These are phyloP conservation scores for Graphilbum sp. DNA, from an alignment of 2,329 filamentous ascomycete genomes.

Conservation along the genomic window DNA sequence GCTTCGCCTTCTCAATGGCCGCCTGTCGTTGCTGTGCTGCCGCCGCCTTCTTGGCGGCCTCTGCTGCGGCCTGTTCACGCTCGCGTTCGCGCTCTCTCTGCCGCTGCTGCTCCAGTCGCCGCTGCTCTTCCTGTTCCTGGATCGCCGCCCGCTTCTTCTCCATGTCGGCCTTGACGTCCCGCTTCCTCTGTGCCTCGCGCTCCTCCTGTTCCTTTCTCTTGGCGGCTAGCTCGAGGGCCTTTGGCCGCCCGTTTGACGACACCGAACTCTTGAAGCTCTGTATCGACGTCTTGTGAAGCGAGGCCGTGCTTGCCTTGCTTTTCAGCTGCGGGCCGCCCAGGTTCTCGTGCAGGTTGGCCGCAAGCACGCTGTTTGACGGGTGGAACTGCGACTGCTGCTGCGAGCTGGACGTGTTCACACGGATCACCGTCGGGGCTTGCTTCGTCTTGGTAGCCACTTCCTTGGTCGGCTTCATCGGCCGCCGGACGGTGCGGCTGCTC, in stretches of 20 bases:
- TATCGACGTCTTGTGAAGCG: constrained; percentile 41
- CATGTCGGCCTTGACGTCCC: constrained; percentile 64
- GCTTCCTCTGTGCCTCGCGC: constrained; percentile 59
- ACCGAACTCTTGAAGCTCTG: constrained; percentile 49
- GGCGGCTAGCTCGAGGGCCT: constrained; percentile 58
- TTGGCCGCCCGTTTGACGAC: constrained; percentile 48
- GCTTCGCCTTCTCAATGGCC: constrained; percentile 47
- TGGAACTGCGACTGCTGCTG: constrained; percentile 37
- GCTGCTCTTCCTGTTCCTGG: constrained; percentile 45
- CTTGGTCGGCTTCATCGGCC: constrained; percentile 46
- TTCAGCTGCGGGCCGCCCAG: constrained; percentile 24
- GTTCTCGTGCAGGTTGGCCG: constrained; percentile 42
- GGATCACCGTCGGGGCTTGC: constrained; percentile 55
- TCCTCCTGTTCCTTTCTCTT: constrained; percentile 79
- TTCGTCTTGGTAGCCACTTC: constrained; percentile 42
- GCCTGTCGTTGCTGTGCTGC: constrained; percentile 35
- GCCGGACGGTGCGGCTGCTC: constrained; percentile 35
- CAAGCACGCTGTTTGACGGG: constrained; percentile 38
- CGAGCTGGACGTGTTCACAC: constrained; percentile 47
- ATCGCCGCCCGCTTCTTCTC: constrained; percentile 57
- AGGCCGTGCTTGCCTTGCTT: constrained; percentile 51
- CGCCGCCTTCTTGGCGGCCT: constrained; percentile 43
- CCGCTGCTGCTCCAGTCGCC: constrained; percentile 43
- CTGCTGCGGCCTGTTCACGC: constrained; percentile 32
- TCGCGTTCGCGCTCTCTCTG: constrained; percentile 38